A percentile compares a stretch with the other conserved stretches of the same genome.
These are phyloP conservation scores for Dactylis glomerata DNA, from an alignment of 176 grass and related monocot genomes.

Conservation along the genomic window DNA sequence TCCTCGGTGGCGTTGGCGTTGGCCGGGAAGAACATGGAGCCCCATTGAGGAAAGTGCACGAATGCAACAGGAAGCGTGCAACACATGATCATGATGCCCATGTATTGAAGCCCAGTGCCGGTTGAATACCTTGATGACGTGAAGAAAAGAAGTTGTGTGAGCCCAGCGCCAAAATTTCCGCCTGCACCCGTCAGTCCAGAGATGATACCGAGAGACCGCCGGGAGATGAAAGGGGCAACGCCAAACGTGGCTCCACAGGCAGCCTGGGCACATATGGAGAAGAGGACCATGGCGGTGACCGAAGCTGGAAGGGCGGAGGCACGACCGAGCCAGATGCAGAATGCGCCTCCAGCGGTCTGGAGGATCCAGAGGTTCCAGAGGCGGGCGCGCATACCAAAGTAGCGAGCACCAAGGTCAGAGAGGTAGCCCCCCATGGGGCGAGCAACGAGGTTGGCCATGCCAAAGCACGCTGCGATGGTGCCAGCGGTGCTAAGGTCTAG, in stretches of 20 bases:
- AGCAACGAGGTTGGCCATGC: slow-evolving; percentile 82
- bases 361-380: slow-evolving; percentile 94
- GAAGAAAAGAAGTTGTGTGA: not conserved
- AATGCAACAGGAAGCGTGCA: not conserved
- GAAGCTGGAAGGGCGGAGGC: slow-evolving; percentile 49
- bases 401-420: slow-evolving; percentile 49
- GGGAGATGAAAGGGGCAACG: slow-evolving; percentile 74
- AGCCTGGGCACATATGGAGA: slow-evolving; percentile 79
- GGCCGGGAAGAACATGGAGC: not conserved
- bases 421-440: slow-evolving; percentile 58
- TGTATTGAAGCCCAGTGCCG: not conserved
- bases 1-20: not conserved
- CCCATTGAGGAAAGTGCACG: not conserved
- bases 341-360: slow-evolving; percentile 78
- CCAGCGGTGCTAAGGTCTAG: slow-evolving; percentile 73
- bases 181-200: not conserved
- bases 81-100: not conserved
- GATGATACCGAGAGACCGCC: slow-evolving; percentile 4
- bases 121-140: not conserved
- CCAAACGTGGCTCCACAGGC: slow-evolving; percentile 82
- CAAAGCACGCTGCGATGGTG: slow-evolving; percentile 82
- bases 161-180: not conserved
- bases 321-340: not conserved
- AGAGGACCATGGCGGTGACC: slow-evolving; percentile 66
- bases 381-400: slow-evolving; percentile 72